Percentiles rank a stretch among this genome's conserved stretches.
These are phyloP conservation scores for Gonapodya prolifera DNA, from an alignment of 192 early-diverging fungal genomes.

Conservation along the genomic window DNA sequence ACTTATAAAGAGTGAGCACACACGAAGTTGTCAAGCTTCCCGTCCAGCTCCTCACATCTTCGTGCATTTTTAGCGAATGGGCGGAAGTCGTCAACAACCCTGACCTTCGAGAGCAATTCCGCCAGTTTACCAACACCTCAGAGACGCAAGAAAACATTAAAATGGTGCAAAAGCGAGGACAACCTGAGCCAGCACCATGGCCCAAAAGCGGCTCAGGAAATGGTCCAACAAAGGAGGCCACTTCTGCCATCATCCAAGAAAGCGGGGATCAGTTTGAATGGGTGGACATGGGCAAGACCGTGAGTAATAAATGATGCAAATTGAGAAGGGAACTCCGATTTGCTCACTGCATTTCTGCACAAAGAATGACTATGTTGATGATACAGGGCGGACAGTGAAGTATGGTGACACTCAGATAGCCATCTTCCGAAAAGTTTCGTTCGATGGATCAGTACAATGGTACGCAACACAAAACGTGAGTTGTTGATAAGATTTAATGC, in stretches of 20 bases:
- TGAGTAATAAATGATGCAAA: too few relatives aligned
- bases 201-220: background rate
- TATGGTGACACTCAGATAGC: constrained; percentile 53
- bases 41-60: background rate
- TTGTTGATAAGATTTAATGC: constrained; percentile 1
- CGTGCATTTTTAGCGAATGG: constrained; percentile 39
- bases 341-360: too few relatives aligned
- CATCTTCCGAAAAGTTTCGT: constrained; percentile 30
- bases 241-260: background rate
- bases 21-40: background rate
- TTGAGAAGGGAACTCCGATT: too few relatives aligned
- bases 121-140: constrained; percentile 49
- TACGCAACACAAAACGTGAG: constrained; percentile 53
- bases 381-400: constrained; percentile 36
- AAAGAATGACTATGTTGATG: constrained; percentile 22
- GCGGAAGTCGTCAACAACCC: constrained; percentile 44
- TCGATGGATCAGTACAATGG: constrained; percentile 23
- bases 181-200: constrained; percentile 12
- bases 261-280: background rate
- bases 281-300: background rate
- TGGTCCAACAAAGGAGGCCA: background rate
- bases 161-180: constrained; percentile 45
- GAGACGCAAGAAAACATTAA: constrained; percentile 36
- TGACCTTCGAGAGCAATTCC: constrained; percentile 32
- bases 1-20: constrained; percentile 30